A percentile compares a stretch with the other conserved stretches of the same genome.
Conservation (phyloP, 768 basidiomycete genomes). For the Lactarius hatsudake region DNA sequence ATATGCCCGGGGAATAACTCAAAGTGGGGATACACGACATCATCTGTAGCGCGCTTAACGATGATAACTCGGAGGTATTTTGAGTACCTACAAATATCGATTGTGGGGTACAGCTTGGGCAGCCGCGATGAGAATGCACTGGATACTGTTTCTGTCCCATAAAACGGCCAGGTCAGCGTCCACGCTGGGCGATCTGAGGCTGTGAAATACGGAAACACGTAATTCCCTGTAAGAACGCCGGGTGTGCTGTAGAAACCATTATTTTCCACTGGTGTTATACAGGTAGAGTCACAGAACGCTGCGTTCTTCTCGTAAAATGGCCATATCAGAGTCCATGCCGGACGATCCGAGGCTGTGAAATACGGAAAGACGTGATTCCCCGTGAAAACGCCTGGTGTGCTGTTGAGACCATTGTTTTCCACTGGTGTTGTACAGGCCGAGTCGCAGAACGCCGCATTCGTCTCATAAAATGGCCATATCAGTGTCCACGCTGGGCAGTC, state of each 20-base stretch:
- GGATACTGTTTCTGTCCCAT: not conserved
- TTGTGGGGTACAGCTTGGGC: constrained; percentile 26
- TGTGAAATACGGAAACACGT: constrained; percentile 16
- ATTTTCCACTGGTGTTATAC: not conserved
- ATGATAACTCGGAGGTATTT: constrained; percentile 28
- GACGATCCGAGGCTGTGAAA: not conserved
- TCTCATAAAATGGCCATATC: constrained; percentile 24
- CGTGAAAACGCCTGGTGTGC: not conserved
- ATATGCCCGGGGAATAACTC: constrained; percentile 29
- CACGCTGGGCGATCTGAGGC: constrained; percentile 3
- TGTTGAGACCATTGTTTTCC: not conserved
- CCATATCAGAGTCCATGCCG: constrained; percentile 26
- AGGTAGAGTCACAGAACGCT: no score
- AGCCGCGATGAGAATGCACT: constrained; percentile 6
- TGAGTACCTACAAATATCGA: constrained; percentile 30
- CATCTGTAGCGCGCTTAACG: constrained; percentile 25
- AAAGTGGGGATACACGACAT: constrained; percentile 39
- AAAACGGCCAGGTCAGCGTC: constrained; percentile 28
- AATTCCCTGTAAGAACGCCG: not conserved
- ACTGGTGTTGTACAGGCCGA: not conserved
- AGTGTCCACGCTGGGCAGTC: constrained; percentile 18
- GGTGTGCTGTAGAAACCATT: not conserved
- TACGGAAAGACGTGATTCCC: constrained; percentile 8
- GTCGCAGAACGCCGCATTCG: not conserved
- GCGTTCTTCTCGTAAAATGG: constrained; percentile 11